A percentile compares a stretch with the other conserved stretches of the same genome.
phyloP scores from a whole-genome alignment of 257 asterid species.

The Jacaranda copaia region DNA sequence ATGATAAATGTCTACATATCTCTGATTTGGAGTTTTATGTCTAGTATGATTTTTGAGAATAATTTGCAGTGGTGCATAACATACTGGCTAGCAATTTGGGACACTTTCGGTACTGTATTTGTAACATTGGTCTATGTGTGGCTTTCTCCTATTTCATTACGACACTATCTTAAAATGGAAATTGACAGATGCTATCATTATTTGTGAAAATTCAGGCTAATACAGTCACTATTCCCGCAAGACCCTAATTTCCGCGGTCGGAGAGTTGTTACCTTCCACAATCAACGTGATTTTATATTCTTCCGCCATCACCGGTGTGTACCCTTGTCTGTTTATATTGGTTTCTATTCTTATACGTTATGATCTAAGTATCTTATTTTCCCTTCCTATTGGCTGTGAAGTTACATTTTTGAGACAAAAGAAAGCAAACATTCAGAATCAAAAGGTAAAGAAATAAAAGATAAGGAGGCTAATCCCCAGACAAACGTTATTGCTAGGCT shows the following conservation, averaged over 20 bases:
- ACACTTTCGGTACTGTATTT: neutral
- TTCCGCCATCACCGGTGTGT: constrained; percentile 93
- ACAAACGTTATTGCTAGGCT: constrained; percentile 80
- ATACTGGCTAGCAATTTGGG: neutral
- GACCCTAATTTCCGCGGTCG: constrained; percentile 88
- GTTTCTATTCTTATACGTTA: neutral
- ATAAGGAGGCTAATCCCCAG: constrained; percentile 38
- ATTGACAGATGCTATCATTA: constrained; percentile 17
- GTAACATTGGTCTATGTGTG: neutral
- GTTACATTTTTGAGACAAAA: constrained; percentile 81
- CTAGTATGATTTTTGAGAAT: constrained; percentile 1
- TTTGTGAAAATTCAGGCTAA: constrained; percentile 53
- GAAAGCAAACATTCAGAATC: constrained; percentile 66
- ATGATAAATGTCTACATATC: neutral
- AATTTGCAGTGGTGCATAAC: neutral
- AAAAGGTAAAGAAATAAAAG: constrained; percentile 53
- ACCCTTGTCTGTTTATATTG: constrained; percentile 11
- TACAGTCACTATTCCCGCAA: constrained; percentile 93
- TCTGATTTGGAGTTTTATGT: neutral
- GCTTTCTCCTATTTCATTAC: constrained; percentile 1
- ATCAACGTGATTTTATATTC: constrained; percentile 94
- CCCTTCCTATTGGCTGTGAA: constrained; percentile 40
- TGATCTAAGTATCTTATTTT: constrained; percentile 24
- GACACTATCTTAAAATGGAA: neutral
- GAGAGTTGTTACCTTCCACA: constrained; percentile 94